Base-by-base conservation (phyloP, 768 basidiomycete species). In the Termitomyces sp. region DNA sequence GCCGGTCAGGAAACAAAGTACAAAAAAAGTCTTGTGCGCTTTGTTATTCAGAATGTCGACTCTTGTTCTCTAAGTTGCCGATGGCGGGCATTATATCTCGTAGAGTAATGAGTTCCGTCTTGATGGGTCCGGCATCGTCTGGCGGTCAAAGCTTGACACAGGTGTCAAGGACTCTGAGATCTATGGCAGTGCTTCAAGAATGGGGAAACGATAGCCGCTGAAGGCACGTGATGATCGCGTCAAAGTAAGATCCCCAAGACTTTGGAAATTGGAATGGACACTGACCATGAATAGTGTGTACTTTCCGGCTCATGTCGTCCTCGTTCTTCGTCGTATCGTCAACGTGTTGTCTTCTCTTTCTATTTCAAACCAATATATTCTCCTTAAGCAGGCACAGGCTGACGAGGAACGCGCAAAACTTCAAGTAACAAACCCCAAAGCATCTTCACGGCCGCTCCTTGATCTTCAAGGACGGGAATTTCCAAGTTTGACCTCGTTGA, bases 341-440 rank as follows among this genome's bases (percentile, higher is more conserved):
- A 88, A 90, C 65, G 84, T 82, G 42, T 79, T 92, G 46, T 89
- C 89, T 0, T 78, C 86, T 0, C 73, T 90, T n/a, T 88, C 89
- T 0, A 82, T 91, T 32, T 85, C 90, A 4, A 84, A 83, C 67
- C 85, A 89, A 32, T 89, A 86, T 69, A 68, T 86, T 44, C 65
- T 75, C 35, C 76, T 74, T 28, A 66, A 65, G 45, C 65, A 66
- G 44, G 60, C 63, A 2, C 57, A 59, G 18, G 54, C 59, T 5
- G 65, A 65, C 38, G 67, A 68, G 57, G 58, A 64, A 45, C 63
- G 52, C 32, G 28, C 57, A 55, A 58, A 60, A 22, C 22, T 60
- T 11, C 58, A 52, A 3, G 33, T 39, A 46, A 40, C 35, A 45
- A 36, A 44, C 39, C 51, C 33, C 38, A 62, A 54, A 36, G 12